Conservation (phyloP, 257 asterid genomes). For the Eucommia ulmoides region DNA sequence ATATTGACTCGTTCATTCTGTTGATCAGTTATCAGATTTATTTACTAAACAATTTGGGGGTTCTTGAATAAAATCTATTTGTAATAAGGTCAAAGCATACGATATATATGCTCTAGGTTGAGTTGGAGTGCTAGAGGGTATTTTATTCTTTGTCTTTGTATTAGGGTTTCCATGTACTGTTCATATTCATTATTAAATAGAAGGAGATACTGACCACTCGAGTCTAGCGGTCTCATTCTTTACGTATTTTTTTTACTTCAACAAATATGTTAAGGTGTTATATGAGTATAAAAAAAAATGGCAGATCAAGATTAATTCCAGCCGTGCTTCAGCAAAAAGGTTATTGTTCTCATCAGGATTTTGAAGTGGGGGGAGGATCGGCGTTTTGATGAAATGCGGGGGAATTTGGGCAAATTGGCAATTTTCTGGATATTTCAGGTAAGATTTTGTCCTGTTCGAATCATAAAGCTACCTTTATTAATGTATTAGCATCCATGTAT, state of each 20-base stretch:
- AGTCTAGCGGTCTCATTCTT: background rate
- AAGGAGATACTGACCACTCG: no score
- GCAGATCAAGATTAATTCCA: background rate
- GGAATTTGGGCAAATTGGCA: conserved; percentile 66
- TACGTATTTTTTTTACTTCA: background rate
- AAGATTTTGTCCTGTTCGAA: conserved; percentile 1
- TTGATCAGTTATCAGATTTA: no score
- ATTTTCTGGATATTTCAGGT: conserved; percentile 90
- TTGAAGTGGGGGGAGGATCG: conserved; percentile 94
- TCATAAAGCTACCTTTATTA: background rate
- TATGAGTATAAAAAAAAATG: no score
- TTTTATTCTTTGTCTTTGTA: no score
- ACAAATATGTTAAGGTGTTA: background rate
- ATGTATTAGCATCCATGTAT: background rate
- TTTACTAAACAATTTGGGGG: no score
- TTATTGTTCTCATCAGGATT: conserved; percentile 35
- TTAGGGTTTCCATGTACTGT: no score
- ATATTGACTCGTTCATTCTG: no score
- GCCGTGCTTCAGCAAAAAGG: background rate
- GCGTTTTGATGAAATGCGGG: conserved; percentile 81
- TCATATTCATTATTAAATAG: no score
- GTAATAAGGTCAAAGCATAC: no score
- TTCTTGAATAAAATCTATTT: no score
- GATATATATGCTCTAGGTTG: no score
- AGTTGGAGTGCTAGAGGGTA: no score